Evolutionary conservation across 1,284 basidiomycete species (phyloP).

Genomic region (Sporisorium graminicola): DNA sequence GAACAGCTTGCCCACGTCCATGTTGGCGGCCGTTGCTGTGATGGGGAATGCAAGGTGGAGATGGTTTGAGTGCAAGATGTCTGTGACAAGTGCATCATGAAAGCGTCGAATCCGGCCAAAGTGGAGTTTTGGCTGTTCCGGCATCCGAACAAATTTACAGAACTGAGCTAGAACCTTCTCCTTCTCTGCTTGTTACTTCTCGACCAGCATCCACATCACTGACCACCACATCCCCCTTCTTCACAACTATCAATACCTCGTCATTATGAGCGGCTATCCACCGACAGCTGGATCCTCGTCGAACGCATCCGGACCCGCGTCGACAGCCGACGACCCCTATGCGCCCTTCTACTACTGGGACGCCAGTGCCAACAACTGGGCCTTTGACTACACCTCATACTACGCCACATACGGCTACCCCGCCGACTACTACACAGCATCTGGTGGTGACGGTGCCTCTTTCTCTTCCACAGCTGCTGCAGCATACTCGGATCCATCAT

Average conservation of each 20-base stretch:
- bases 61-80: background rate
- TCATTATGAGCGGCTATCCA: conserved; percentile 7
- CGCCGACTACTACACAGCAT: conserved; percentile 39
- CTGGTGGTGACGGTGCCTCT: conserved; percentile 31
- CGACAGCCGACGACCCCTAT: conserved; percentile 58
- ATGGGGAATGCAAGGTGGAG: background rate
- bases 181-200: background rate
- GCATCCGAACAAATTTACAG: background rate
- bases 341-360: conserved; percentile 70
- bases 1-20: conserved; percentile 68
- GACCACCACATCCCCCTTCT: too few relatives aligned
- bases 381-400: conserved; percentile 67
- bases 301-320: conserved; percentile 8
- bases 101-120: background rate
- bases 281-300: conserved; percentile 10
- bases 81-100: background rate
- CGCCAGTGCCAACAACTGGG: conserved; percentile 58
- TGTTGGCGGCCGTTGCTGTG: conserved; percentile 12
- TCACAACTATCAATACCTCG: background rate
- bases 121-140: conserved; percentile 9
- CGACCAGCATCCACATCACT: conserved; percentile 9
- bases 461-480: conserved; percentile 6
- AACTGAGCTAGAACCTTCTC: background rate
- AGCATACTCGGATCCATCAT: conserved; percentile 14
- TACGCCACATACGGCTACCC: conserved; percentile 62